Percentiles rank a stretch among this genome's conserved stretches.
Conservation (phyloP, 1,139 yeast species). For the Kurtzmaniella quercitrusa region DNA sequence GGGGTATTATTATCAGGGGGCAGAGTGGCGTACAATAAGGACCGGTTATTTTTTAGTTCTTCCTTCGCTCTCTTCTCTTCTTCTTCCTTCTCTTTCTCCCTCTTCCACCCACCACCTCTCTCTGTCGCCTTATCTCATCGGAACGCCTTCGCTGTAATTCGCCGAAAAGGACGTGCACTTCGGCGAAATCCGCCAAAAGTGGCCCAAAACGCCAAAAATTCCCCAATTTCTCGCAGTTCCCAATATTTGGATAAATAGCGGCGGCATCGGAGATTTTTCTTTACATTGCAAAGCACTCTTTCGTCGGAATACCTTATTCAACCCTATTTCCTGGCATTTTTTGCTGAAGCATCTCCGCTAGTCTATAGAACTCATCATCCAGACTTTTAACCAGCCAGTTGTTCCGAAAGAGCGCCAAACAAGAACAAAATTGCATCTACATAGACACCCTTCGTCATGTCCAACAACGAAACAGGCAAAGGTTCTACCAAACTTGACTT, state of each 20-base stretch:
- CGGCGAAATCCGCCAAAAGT: conserved; percentile 3
- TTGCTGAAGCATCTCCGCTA: background rate
- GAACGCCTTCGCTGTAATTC: background rate
- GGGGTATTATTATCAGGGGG: no score
- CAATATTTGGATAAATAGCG: background rate
- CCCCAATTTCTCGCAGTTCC: background rate
- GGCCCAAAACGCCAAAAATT: background rate
- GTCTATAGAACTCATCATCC: no score
- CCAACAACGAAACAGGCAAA: background rate
- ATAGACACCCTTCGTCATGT: background rate
- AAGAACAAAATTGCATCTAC: background rate
- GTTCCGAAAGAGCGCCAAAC: no score
- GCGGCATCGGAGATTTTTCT: background rate
- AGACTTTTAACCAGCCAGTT: no score
- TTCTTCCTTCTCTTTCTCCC: no score
- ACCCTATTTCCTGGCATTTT: background rate
- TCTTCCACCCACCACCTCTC: no score
- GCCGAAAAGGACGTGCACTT: conserved; percentile 3
- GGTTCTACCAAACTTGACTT: conserved; percentile 3
- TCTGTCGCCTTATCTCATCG: background rate
- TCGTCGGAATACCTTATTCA: background rate
- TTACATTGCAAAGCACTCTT: background rate
- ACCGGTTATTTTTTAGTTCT: no score
- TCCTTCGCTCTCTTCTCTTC: no score
- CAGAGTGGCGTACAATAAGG: no score